Evolutionary conservation across 495 filamentous ascomycete species (phyloP), one percentile per base, ranked within the genome.

Genomic region (Thermothielavioides terrestris): DNA sequence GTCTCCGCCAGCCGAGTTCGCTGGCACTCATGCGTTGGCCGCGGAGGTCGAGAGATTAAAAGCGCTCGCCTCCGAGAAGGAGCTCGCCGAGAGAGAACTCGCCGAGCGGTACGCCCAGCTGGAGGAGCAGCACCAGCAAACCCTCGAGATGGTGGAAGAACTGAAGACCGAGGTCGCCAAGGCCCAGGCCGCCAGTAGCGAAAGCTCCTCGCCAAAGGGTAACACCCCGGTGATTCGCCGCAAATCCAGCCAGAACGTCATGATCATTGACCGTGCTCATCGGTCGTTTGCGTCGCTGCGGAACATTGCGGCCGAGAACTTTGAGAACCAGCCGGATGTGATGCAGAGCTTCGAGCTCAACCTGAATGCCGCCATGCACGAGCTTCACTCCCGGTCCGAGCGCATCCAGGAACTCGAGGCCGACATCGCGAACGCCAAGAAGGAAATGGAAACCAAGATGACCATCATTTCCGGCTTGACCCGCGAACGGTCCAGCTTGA

Each of bases 381-480:
- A 98, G 60, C 75, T 97, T 22, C 82, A 94, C 54, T 77, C 70
- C 30, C 83, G 89, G 21, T 88, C 90, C 15, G 92, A 97, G 60
- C 83, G 88, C 20, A 88, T 94, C 31, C 84, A 89, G 60, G 82
- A 89, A 42, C 74, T 98, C 9, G 92, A 98, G 62, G 81, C 80
- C 6, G 94, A 95, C 58, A 80, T 96, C 49, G 71, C 81, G 2
- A 81, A 79, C 7, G 79, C 91, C 12, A 94, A 86, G 71, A 92
- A 86, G 66, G 94, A 96, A 63, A 94, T 98, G 86, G 94, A 98
- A 53, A 80, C 77, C 47, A 97, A 97, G 76, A 85, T 86, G 68
- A 84, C 84, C 20, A 89, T 98, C 58, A 96, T 98, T 51, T 87
- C 89, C 15, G 92, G 92, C 6, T 77, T 98, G 28, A 94, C 94